These are phyloP conservation scores for Stellera chamaejasme DNA, from an alignment of 345 rosid genomes.

Conservation along the genomic window DNA sequence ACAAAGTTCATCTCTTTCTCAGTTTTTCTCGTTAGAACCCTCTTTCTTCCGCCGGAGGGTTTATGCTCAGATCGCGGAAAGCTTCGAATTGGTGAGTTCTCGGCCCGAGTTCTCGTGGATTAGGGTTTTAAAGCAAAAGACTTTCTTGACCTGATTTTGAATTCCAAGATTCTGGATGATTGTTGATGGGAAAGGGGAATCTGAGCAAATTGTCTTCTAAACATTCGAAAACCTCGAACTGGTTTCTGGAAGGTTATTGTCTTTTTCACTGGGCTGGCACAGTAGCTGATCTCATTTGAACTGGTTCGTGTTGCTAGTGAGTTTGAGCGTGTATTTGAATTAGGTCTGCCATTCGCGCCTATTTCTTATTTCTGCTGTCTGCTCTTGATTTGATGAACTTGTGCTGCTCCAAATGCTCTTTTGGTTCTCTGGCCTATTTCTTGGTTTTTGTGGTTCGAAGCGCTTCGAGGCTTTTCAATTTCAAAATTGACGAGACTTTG, in stretches of 20 bases:
- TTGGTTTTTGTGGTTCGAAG: too few species aligned
- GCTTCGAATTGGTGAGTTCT: slow-evolving; percentile 23
- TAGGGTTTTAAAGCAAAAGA: slow-evolving; percentile 31
- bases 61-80: slow-evolving; percentile 12
- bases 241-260: neutral
- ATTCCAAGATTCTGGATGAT: slow-evolving; percentile 8
- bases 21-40: slow-evolving; percentile 5
- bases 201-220: neutral
- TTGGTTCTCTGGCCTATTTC: too few species aligned
- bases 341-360: too few species aligned
- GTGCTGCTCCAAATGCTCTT: too few species aligned
- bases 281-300: neutral
- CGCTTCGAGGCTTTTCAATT: too few species aligned
- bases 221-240: neutral
- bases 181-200: too few species aligned
- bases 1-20: slow-evolving; percentile 16
- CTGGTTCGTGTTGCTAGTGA: neutral
- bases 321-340: neutral
- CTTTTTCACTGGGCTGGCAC: neutral
- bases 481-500: too few species aligned
- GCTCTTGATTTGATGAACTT: too few species aligned
- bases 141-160: slow-evolving; percentile 10
- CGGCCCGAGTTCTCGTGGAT: slow-evolving; percentile 26
- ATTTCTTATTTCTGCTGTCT: too few species aligned
- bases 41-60: slow-evolving; percentile 7